These are phyloP conservation scores for Halophytophthora batemanensis DNA, from an alignment of 352 stramenopile species.

Conservation along the genomic window DNA sequence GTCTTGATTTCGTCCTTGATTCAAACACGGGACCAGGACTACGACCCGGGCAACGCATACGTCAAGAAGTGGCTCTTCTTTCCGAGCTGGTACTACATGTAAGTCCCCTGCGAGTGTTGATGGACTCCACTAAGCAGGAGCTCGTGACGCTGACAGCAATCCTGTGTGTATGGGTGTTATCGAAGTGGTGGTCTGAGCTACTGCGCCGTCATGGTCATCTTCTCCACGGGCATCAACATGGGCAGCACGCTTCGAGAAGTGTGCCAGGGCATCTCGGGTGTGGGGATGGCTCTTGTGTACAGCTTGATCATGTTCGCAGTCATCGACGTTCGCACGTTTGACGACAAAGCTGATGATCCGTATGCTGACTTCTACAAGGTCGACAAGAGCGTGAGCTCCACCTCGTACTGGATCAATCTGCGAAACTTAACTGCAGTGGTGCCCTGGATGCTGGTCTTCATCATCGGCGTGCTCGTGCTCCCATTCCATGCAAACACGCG, in stretches of 20 bases:
- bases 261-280: slow-evolving; percentile 67
- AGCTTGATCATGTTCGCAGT: slow-evolving; percentile 65
- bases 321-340: slow-evolving; percentile 42
- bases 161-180: no score
- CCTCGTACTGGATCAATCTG: slow-evolving; percentile 59
- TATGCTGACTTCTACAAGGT: slow-evolving; percentile 54
- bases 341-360: slow-evolving; percentile 21
- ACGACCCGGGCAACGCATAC: slow-evolving; percentile 23
- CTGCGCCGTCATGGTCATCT: slow-evolving; percentile 66
- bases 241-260: slow-evolving; percentile 65
- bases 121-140: no score
- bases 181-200: slow-evolving; percentile 64
- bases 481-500: slow-evolving; percentile 72
- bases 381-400: slow-evolving; percentile 54
- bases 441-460: slow-evolving; percentile 77
- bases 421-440: slow-evolving; percentile 67
- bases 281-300: slow-evolving; percentile 71
- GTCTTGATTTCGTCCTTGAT: slow-evolving; percentile 61
- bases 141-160: no score
- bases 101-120: no score
- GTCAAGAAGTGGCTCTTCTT: slow-evolving; percentile 62
- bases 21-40: slow-evolving; percentile 40
- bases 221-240: slow-evolving; percentile 66
- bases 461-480: slow-evolving; percentile 46
- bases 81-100: slow-evolving; percentile 43